These are phyloP conservation scores for Kurtzmaniella quercitrusa DNA, from an alignment of 1,139 yeast species.

Conservation along the genomic window DNA sequence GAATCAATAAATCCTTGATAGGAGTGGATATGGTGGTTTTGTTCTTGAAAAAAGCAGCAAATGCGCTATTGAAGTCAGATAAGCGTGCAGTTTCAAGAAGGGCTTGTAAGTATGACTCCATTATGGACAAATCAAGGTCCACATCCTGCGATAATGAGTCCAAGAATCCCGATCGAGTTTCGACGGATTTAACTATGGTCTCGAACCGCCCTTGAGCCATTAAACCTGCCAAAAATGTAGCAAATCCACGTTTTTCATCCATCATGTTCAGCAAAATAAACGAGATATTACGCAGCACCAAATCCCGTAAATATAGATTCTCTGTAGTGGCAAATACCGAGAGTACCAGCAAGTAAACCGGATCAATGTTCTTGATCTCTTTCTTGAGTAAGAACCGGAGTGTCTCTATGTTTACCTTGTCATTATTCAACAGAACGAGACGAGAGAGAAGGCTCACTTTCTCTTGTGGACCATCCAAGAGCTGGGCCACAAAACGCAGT, in stretches of 20 bases:
- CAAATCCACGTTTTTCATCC: slow-evolving; percentile 16
- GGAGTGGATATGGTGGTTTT: slow-evolving; percentile 7
- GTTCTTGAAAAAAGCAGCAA: slow-evolving; percentile 12
- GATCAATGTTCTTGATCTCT: slow-evolving; percentile 9
- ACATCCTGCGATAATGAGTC: slow-evolving; percentile 6
- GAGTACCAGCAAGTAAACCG: slow-evolving; percentile 12
- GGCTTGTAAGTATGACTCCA: slow-evolving; percentile 13
- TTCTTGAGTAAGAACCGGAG: slow-evolving; percentile 14
- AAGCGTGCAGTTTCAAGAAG: slow-evolving; percentile 12
- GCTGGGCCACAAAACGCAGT: slow-evolving; percentile 22
- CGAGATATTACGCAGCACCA: slow-evolving; percentile 10
- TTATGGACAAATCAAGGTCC: slow-evolving; percentile 3
- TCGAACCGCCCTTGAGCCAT: slow-evolving; percentile 8
- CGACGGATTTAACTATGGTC: slow-evolving; percentile 10
- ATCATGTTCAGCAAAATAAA: slow-evolving; percentile 8
- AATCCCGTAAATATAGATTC: slow-evolving; percentile 19
- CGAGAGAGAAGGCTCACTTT: slow-evolving; percentile 13
- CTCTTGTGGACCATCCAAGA: slow-evolving; percentile 20
- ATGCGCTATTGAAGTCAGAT: slow-evolving; percentile 14
- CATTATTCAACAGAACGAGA: slow-evolving; percentile 23
- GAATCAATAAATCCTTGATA: slow-evolving; percentile 16
- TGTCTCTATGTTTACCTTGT: slow-evolving; percentile 25
- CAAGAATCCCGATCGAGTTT: slow-evolving; percentile 6
- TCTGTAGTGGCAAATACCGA: slow-evolving; percentile 12
- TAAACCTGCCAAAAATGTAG: slow-evolving; percentile 17